phyloP scores from a whole-genome alignment of 768 basidiomycete genomes.

The Suillus bovinus region DNA sequence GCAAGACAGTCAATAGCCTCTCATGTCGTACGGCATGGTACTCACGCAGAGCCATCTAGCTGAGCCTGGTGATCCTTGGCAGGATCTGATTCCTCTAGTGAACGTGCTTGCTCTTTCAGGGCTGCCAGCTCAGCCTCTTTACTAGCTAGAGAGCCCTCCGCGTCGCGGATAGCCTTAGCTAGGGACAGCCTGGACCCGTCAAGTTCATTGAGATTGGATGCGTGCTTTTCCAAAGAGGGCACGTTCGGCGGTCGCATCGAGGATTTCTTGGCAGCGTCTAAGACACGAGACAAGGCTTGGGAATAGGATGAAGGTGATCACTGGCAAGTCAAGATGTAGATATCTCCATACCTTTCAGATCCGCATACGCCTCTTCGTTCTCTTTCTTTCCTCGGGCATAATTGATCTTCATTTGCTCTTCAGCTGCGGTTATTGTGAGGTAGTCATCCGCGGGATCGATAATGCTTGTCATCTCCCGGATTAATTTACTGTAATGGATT shows the following conservation, averaged over 20 bases:
- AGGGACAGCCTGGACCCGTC: constrained; percentile 64
- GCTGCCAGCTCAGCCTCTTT: constrained; percentile 70
- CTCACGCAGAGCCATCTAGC: constrained; percentile 69
- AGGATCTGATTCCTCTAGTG: constrained; percentile 68
- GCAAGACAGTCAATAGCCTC: constrained; percentile 7
- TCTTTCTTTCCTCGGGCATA: constrained; percentile 63
- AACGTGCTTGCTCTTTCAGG: constrained; percentile 62
- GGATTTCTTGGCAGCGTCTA: constrained; percentile 72
- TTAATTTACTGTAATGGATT: constrained; percentile 50
- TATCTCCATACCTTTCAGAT: constrained; percentile 54
- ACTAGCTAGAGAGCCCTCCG: constrained; percentile 61
- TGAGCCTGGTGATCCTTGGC: constrained; percentile 70
- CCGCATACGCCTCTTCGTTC: constrained; percentile 63
- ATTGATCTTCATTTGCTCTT: constrained; percentile 63
- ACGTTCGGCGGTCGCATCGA: constrained; percentile 69
- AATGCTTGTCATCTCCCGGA: constrained; percentile 67
- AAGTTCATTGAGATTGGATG: constrained; percentile 59
- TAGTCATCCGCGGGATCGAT: constrained; percentile 83
- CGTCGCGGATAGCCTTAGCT: constrained; percentile 74
- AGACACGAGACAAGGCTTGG: constrained; percentile 58
- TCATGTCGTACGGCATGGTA: neutral
- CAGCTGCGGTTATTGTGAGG: constrained; percentile 69
- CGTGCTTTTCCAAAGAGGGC: constrained; percentile 66
- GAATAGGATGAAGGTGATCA: constrained; percentile 8
- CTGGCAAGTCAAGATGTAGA: neutral